These are phyloP conservation scores for Lyophyllum decastes DNA, from an alignment of 768 basidiomycete genomes.

Conservation along the genomic window DNA sequence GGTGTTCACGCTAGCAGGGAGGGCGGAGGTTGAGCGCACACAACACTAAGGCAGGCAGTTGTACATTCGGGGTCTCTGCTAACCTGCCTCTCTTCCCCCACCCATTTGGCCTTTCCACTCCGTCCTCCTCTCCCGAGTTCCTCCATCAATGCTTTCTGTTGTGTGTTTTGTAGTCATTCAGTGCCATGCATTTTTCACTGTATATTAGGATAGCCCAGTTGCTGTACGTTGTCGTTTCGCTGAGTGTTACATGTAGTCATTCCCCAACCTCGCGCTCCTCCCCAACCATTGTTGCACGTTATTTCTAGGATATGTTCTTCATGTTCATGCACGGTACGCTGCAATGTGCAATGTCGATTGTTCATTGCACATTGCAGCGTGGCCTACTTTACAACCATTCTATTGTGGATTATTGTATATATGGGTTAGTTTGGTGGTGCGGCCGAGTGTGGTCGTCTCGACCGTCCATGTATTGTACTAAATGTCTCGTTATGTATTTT, in stretches of 20 bases:
- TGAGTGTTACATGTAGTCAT: neutral
- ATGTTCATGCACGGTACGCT: neutral
- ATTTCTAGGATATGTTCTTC: neutral
- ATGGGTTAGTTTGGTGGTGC: constrained; percentile 16
- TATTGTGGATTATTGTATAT: constrained; percentile 15
- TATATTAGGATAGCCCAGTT: constrained; percentile 13
- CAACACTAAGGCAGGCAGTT: constrained; percentile 12
- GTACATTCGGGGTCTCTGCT: constrained; percentile 20
- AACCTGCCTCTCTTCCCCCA: constrained; percentile 17
- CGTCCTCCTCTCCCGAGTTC: constrained; percentile 14
- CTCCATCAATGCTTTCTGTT: constrained; percentile 3
- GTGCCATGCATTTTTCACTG: constrained; percentile 2
- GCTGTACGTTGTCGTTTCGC: neutral
- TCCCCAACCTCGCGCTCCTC: neutral
- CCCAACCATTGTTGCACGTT: neutral
- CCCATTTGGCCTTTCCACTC: neutral
- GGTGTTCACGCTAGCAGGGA: neutral
- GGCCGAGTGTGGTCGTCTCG: constrained; percentile 5
- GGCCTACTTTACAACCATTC: neutral
- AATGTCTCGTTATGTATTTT: constrained; percentile 10
- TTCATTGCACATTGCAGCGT: neutral
- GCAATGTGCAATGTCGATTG: neutral
- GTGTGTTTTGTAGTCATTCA: constrained; percentile 5
- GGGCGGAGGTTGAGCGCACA: neutral
- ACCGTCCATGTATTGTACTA: constrained; percentile 16